Base-by-base conservation (phyloP, 129 eudicot genomes). In the Tagetes patula region DNA sequence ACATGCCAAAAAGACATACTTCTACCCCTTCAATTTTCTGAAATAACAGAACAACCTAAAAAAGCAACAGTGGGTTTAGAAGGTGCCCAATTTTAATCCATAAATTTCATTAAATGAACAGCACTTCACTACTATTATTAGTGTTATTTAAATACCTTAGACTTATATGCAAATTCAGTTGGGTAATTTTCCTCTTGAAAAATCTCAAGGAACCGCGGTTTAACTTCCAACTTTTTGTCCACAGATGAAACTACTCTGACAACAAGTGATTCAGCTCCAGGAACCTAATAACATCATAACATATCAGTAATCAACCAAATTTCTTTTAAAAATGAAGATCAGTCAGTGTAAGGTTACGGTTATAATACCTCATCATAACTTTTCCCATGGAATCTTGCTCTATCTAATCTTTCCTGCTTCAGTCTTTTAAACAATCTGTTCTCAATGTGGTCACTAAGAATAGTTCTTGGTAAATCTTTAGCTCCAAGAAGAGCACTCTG, bases 401-500 rank as follows among this genome's bases (percentile, higher is more conserved):
- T 85, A 8, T 91, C 95, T 66, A 20, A 79, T 71, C 96, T 85
- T 70, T 95, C 99, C 72, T 90, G 89, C 81, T 83, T 88, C 84
- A 91, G 74, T 67, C 79, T 80, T 74, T 74, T 81, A 65, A 83
- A 82, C 74, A 95, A 80, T 41, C 97, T 84, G 41, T 65, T 81
- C 86, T 95, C 99, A 47, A 91, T 86, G 80, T 91, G 97, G 82
- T 91, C 96, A 65, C 99, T 95, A 46, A 95, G 92, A 68, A 85
- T 85, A 33, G 99, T 90, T 81, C 85, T 77, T 33, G 99, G 97
- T 73, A 95, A 78, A 86, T 95, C 97, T 79, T 88, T 95, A 59
- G 97, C 99, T 81, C 99, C 99, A 75, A 95, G 99, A 85, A 95
- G 88, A 74, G 96, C 94, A 88, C 91, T 91, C 71, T 95, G 99